These are phyloP conservation scores for Orbilia ellipsospora DNA, from an alignment of 2,329 filamentous ascomycete species.

Conservation along the genomic window DNA sequence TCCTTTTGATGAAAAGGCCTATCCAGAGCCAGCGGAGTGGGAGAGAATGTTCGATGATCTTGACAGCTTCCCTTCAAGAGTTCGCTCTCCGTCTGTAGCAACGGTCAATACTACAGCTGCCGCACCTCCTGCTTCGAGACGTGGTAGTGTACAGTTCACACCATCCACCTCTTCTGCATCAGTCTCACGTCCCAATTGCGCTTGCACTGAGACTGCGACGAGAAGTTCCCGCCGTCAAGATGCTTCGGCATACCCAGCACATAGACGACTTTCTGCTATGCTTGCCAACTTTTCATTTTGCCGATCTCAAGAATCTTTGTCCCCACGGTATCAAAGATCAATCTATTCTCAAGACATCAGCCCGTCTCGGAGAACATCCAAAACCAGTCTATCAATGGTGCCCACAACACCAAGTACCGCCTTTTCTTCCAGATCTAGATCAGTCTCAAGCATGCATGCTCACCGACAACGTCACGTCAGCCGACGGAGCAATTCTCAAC, in stretches of 20 bases:
- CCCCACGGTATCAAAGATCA: not conserved
- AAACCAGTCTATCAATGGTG: conserved; percentile 21
- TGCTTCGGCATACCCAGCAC: conserved; percentile 10
- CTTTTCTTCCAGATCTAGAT: conserved; percentile 18
- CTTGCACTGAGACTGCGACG: not conserved
- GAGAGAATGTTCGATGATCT: conserved; percentile 50
- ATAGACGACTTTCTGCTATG: conserved; percentile 16
- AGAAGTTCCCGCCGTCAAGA: conserved; percentile 28
- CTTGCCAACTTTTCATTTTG: conserved; percentile 32
- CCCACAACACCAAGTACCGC: conserved; percentile 31
- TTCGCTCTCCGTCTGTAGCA: conserved; percentile 27
- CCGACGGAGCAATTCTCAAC: conserved; percentile 2
- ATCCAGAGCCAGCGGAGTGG: conserved; percentile 38
- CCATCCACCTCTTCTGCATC: not conserved
- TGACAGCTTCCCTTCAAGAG: conserved; percentile 8
- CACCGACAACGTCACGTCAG: conserved; percentile 7
- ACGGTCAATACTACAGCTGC: conserved; percentile 35
- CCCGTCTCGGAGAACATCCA: conserved; percentile 30
- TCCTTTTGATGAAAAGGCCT: conserved; percentile 32
- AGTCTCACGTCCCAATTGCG: conserved; percentile 20
- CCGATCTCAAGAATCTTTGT: conserved; percentile 25
- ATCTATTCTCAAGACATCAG: conserved; percentile 26
- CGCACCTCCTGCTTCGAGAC: conserved; percentile 25
- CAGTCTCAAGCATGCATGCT: conserved; percentile 23
- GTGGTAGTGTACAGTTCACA: conserved; percentile 11